A percentile compares a stretch with the other conserved stretches of the same genome.
Evolutionary conservation across 805 yeast species (phyloP).

Genomic region (Cyberlindnera euphorbiiphila): DNA sequence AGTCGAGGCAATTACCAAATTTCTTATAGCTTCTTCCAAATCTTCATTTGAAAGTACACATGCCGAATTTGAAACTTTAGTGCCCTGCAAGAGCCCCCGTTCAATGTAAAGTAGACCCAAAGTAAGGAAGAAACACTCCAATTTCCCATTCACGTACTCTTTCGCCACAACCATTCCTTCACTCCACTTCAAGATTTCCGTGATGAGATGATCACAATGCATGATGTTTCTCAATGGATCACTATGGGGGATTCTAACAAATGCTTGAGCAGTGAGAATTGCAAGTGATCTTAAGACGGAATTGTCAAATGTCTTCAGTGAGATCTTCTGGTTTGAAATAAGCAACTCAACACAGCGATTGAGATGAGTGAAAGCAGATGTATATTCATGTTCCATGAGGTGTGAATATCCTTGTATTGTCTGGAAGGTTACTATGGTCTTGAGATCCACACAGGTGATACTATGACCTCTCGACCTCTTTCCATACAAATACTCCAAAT

Average conservation of each 20-base stretch:
- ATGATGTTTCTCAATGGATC: neutral
- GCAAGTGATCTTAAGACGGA: constrained; percentile 3
- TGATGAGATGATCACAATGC: constrained; percentile 6
- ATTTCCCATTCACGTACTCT: constrained; percentile 10
- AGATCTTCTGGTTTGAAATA: neutral
- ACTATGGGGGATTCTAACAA: constrained; percentile 3
- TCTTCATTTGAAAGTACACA: neutral
- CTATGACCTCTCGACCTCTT: neutral
- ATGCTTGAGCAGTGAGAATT: constrained; percentile 7
- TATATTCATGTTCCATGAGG: constrained; percentile 2
- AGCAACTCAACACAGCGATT: constrained; percentile 1
- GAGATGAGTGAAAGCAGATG: neutral
- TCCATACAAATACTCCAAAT: neutral
- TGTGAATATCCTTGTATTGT: constrained; percentile 7
- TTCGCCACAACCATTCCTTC: constrained; percentile 1
- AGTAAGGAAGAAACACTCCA: constrained; percentile 13
- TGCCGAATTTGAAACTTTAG: neutral
- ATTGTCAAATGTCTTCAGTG: neutral
- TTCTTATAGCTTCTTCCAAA: constrained; percentile 16
- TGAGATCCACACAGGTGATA: neutral
- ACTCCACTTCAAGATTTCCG: constrained; percentile 8
- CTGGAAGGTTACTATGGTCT: constrained; percentile 2
- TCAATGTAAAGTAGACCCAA: constrained; percentile 15
- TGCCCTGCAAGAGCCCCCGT: constrained; percentile 2
- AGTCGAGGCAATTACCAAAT: constrained; percentile 17